Evolutionary conservation across 169 alveolate genomes (phyloP), one percentile per base, ranked within the genome.

Genomic region (Hepatocystis sp.): DNA sequence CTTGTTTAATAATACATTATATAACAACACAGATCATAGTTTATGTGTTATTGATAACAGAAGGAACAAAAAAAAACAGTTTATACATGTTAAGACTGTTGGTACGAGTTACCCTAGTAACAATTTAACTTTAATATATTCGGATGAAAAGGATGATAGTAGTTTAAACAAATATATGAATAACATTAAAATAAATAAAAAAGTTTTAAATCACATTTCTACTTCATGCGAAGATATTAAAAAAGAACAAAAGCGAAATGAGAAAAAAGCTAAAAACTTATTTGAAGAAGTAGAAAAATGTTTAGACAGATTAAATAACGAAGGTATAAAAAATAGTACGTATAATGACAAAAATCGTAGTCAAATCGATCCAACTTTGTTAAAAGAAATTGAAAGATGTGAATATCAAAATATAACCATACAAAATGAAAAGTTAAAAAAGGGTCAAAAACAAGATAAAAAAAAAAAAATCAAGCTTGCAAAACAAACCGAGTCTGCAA

Each of bases 171-270:
- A 15, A 17, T 28, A 46, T 44, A 17, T 65, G 28, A 13, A 47
- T 21, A 65, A 65, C 11, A 65, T 65, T 11, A 53, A 44, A 13
- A 28, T 46, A 52, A 65, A 65, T 47, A 65, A 25, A 25, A 13
- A 65, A 13, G 21, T 65, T 36, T 30, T 65, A 34, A 65, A 65
- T 46, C 42, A 34, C 15, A 47, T 65, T 23, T 65, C 84, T 36
- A 8, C 23, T 17, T 61, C 27, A 39, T 13, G 39, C 39, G 21
- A 21, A 53, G 34, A 36, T 46, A 46, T 44, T n/a, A 44, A 65
- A 52, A 65, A 13, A 52, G 36, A 27, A 2, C 32, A 21, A 46
- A 60, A 60, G 47, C 42, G 17, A 21, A 25, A 28, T 2, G 84
- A 65, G 49, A 65, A 36, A 0, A 47, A 49, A 30, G 84, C 84